Conservation (phyloP, 1,139 yeast species). For the Candida freyschussii region DNA sequence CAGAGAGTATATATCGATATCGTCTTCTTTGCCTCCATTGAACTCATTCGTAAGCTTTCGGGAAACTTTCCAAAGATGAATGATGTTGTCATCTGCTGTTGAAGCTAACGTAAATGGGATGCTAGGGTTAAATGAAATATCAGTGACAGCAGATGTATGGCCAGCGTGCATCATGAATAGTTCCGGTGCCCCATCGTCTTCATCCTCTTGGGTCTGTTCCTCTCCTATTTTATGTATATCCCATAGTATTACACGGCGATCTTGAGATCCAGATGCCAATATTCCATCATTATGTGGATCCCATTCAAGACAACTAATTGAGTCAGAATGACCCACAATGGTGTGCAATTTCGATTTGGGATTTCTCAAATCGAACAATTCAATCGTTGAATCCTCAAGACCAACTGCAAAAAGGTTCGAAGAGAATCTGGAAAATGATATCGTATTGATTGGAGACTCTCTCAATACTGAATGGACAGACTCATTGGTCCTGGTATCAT, state of each 20-base stretch:
- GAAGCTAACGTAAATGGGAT: constrained; percentile 72
- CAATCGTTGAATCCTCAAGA: constrained; percentile 62
- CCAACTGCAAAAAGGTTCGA: constrained; percentile 60
- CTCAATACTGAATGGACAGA: constrained; percentile 33
- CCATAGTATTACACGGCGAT: constrained; percentile 70
- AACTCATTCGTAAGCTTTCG: constrained; percentile 42
- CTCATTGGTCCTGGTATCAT: constrained; percentile 48
- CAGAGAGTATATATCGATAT: constrained; percentile 19
- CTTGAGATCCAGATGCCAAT: constrained; percentile 68
- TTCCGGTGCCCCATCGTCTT: constrained; percentile 80
- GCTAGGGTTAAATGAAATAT: constrained; percentile 60
- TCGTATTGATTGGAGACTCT: constrained; percentile 45
- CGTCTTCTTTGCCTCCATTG: constrained; percentile 26
- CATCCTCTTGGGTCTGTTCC: constrained; percentile 74
- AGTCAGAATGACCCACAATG: constrained; percentile 73
- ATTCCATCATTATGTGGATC: constrained; percentile 68
- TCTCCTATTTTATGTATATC: constrained; percentile 69
- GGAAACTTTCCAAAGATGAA: constrained; percentile 71
- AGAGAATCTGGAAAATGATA: constrained; percentile 62
- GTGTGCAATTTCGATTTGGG: constrained; percentile 48
- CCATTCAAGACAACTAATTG: constrained; percentile 66
- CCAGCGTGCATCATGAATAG: constrained; percentile 85
- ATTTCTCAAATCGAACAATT: constrained; percentile 55
- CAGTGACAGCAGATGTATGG: constrained; percentile 71
- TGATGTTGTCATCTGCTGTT: constrained; percentile 72